A percentile compares a stretch with the other conserved stretches of the same genome.
Evolutionary conservation across 2,329 filamentous ascomycete species (phyloP).

Genomic region (Knufia petricola): DNA sequence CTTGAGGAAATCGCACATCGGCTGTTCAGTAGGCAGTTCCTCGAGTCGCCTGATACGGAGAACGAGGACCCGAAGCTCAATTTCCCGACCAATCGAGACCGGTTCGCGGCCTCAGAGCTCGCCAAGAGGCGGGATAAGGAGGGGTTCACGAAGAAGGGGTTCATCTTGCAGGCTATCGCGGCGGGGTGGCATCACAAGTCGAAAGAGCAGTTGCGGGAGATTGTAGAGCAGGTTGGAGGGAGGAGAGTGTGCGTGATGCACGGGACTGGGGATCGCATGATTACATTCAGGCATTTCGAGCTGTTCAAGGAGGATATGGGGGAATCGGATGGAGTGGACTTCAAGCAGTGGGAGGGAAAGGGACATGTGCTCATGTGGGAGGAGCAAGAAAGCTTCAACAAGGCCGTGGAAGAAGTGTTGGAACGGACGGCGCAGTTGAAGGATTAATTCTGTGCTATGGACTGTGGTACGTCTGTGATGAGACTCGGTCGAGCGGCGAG

Average conservation of each 20-base stretch:
- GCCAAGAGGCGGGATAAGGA: conserved; percentile 55
- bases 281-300: conserved; percentile 59
- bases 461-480: too few relatives aligned
- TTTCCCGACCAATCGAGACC: conserved; percentile 70
- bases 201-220: conserved; percentile 51
- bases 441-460: not conserved
- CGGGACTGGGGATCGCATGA: conserved; percentile 68
- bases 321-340: conserved; percentile 37
- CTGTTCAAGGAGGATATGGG: conserved; percentile 61
- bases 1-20: conserved; percentile 55
- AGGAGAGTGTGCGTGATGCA: conserved; percentile 69
- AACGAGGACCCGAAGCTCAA: conserved; percentile 22
- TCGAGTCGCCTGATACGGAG: conserved; percentile 24
- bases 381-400: conserved; percentile 58
- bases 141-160: conserved; percentile 56
- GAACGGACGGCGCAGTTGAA: conserved; percentile 26
- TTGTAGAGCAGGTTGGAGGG: conserved; percentile 61
- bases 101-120: conserved; percentile 71
- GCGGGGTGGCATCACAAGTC: conserved; percentile 73
- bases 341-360: conserved; percentile 55
- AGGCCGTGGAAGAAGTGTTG: conserved; percentile 50
- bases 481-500: too few relatives aligned
- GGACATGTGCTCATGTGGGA: conserved; percentile 71
- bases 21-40: conserved; percentile 56
- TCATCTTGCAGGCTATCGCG: conserved; percentile 67